A percentile compares a stretch with the other conserved stretches of the same genome.
Conservation (phyloP, 2,329 filamentous ascomycete genomes). For the Zopfia rhizophila region DNA sequence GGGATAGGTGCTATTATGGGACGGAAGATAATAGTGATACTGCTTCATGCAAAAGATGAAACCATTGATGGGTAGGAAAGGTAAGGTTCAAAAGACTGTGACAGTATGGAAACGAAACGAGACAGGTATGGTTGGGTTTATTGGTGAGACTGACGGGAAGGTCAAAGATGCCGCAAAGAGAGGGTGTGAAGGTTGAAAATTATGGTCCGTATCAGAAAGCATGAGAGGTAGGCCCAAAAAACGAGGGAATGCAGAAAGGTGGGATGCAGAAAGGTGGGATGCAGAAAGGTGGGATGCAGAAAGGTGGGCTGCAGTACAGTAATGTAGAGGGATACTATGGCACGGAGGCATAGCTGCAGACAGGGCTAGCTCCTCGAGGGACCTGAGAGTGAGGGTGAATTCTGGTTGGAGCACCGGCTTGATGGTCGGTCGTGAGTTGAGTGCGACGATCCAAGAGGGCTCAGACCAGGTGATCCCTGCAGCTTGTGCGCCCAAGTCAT, state of each 20-base stretch:
- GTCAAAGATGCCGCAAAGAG: conserved; percentile 25
- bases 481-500: conserved; percentile 28
- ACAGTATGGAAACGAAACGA: conserved; percentile 35
- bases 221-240: conserved; percentile 29
- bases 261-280: conserved; percentile 40
- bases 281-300: conserved; percentile 38
- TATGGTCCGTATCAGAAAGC: conserved; percentile 34
- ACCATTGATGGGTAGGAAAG: conserved; percentile 26
- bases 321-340: conserved; percentile 40
- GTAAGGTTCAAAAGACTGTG: conserved; percentile 31
- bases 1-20: conserved; percentile 15
- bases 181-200: conserved; percentile 25
- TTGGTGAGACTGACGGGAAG: conserved; percentile 22
- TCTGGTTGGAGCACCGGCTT: conserved; percentile 43
- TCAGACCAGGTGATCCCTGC: conserved; percentile 38
- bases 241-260: conserved; percentile 32
- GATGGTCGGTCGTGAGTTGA: conserved; percentile 27
- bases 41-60: conserved; percentile 40
- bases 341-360: conserved; percentile 31
- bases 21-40: conserved; percentile 29
- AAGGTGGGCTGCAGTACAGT: conserved; percentile 38
- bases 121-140: conserved; percentile 1
- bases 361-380: conserved; percentile 30
- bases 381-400: conserved; percentile 36
- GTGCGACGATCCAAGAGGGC: conserved; percentile 41